These are phyloP conservation scores for Boletus reticulatus DNA, from an alignment of 768 basidiomycete genomes.

Conservation along the genomic window DNA sequence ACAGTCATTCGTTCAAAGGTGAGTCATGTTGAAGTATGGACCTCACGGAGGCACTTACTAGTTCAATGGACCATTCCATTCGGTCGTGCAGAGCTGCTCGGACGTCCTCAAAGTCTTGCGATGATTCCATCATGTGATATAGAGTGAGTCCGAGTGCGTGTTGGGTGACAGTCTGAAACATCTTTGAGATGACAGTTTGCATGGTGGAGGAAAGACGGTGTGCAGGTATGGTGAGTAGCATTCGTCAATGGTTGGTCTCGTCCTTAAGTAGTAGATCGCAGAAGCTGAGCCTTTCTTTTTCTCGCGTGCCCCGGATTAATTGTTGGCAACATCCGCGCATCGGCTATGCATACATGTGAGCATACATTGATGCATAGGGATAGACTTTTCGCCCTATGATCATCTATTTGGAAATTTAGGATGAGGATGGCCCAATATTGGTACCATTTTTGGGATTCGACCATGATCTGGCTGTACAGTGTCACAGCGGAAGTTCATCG, in stretches of 20 bases:
- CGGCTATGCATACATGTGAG: too few relatives aligned
- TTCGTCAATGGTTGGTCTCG: too few relatives aligned
- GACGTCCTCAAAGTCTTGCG: conserved; percentile 22
- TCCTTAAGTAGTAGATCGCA: too few relatives aligned
- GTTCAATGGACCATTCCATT: conserved; percentile 21
- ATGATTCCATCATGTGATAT: conserved; percentile 16
- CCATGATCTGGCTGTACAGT: too few relatives aligned
- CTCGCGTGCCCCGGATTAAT: background rate
- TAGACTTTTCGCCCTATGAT: too few relatives aligned
- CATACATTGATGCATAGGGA: too few relatives aligned
- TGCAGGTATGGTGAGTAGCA: background rate
- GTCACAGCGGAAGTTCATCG: too few relatives aligned
- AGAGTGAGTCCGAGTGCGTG: conserved; percentile 10
- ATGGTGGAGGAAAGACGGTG: background rate
- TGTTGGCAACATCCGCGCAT: too few relatives aligned
- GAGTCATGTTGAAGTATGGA: background rate
- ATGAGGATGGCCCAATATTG: conserved; percentile 2
- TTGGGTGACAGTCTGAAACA: background rate
- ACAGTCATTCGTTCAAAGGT: background rate
- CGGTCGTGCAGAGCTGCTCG: conserved; percentile 13
- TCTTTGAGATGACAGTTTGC: conserved; percentile 1
- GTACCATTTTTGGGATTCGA: background rate
- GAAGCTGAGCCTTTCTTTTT: background rate
- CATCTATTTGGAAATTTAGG: background rate
- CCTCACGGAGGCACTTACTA: conserved; percentile 7